Evolutionary conservation across 129 eudicot species (phyloP), one percentile per base, ranked within the genome.

Genomic region (Flaveria ramosissima): DNA sequence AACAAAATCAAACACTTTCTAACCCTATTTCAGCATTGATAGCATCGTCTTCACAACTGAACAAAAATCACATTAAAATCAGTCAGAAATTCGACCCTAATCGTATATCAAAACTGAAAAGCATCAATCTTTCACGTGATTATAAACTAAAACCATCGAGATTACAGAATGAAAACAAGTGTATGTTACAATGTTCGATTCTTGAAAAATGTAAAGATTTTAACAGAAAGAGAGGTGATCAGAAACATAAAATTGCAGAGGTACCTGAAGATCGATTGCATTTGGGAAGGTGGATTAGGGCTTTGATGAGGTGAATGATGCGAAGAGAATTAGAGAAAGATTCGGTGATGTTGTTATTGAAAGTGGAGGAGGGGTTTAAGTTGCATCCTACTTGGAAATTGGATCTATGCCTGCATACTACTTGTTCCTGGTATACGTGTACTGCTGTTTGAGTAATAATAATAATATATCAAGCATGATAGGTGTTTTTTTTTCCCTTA

Each of bases 1-100:
- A 71, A 56, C 83, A 81, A 85, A 83, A 46, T 59, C 80, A 50
- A 82, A 83, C 72, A 80, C 84, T 84, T 4, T 0, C 26, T 78
- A 74, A 50, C 82, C 72, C 86, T 69, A 77, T 45, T 75, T 67
- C 68, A 71, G 30, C 50, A 53, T 69, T 80, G 68, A 71, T 36
- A 39, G 60, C 50, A 73, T 32, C 80, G 56, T 77, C 68, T 73
- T 68, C 82, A 71, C 61, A 84, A 61, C 94, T 82, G 83, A 75
- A 27, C 21, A 41, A 76, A 62, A 62, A 72, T 13, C 51, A 12
- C 52, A 69, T 21, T n/a, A 68, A 21, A 56, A 53, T 65, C 11
- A 30, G 41, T 36, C 7, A 36, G 41, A 36, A 36, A 36, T 36
- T 36, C 41, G 7, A 36, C 41, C 7, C 7, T 36, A 36, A 5